Percentiles rank a stretch among this genome's conserved stretches.
phyloP scores from a whole-genome alignment of 768 basidiomycete genomes.

The Leccinum subgranulosum region DNA sequence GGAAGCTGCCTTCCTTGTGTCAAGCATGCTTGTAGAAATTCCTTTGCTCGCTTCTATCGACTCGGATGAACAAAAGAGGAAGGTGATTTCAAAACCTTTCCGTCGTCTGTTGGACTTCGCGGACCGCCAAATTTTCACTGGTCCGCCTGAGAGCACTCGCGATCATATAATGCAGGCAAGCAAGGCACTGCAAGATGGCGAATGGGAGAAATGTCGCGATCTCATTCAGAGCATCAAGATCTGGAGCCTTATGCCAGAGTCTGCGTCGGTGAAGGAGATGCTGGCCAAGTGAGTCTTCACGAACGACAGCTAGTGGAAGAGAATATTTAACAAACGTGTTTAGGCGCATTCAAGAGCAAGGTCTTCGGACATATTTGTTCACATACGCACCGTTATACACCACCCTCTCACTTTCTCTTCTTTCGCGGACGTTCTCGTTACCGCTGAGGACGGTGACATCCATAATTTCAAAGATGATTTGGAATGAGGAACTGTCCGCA shows the following conservation, averaged over 20 bases:
- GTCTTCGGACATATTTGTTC: slow-evolving; percentile 94
- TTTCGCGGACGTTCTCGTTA: slow-evolving; percentile 86
- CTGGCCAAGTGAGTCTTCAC: slow-evolving; percentile 67
- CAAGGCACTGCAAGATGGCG: slow-evolving; percentile 92
- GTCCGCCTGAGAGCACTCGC: slow-evolving; percentile 96
- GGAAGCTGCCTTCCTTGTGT: slow-evolving; percentile 96
- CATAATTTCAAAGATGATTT: slow-evolving; percentile 97
- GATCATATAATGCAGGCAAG: slow-evolving; percentile 99
- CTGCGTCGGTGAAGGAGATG: slow-evolving; percentile 87
- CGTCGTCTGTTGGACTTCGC: slow-evolving; percentile 93
- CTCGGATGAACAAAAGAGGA: slow-evolving; percentile 89
- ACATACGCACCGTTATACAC: slow-evolving; percentile 92
- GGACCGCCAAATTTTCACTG: slow-evolving; percentile 96
- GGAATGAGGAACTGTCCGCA: slow-evolving; percentile 92
- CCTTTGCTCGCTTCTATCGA: slow-evolving; percentile 93
- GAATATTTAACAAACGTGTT: slow-evolving; percentile 2
- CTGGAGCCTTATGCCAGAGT: slow-evolving; percentile 95
- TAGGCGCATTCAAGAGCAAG: slow-evolving; percentile 98
- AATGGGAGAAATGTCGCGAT: slow-evolving; percentile 95
- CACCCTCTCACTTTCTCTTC: slow-evolving; percentile 82
- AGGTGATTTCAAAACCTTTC: slow-evolving; percentile 96
- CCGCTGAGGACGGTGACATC: slow-evolving; percentile 72
- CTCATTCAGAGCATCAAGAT: slow-evolving; percentile 96
- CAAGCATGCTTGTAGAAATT: slow-evolving; percentile 98
- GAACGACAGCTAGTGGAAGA: neutral